Conservation (phyloP, 176 grass and related monocot species). For the Rhynchospora breviuscula region DNA sequence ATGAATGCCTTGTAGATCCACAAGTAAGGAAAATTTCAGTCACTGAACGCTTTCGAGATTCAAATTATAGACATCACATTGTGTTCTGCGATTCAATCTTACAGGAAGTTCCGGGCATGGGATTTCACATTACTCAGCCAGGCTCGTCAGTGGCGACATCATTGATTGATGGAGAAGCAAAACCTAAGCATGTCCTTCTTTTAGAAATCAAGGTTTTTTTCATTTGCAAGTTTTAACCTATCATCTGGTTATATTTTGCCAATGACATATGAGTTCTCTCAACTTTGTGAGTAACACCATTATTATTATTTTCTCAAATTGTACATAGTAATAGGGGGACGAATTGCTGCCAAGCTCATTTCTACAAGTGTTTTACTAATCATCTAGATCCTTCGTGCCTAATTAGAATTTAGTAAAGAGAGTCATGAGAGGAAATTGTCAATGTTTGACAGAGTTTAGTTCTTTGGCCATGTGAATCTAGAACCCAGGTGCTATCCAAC, state of each 20-base stretch:
- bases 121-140: slow-evolving; percentile 85
- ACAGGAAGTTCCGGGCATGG: slow-evolving; percentile 67
- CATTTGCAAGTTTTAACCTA: neutral
- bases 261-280: neutral
- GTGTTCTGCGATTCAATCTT: neutral
- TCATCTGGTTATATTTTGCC: neutral
- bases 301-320: neutral
- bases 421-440: neutral
- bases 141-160: slow-evolving; percentile 83
- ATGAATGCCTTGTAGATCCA: slow-evolving; percentile 73
- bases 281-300: neutral
- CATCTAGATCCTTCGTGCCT: neutral
- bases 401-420: neutral
- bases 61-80: neutral
- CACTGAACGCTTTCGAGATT: neutral
- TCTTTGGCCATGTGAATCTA: slow-evolving; percentile 3
- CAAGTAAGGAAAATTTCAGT: slow-evolving; percentile 42
- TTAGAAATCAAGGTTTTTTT: slow-evolving; percentile 70
- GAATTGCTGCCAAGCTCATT: slow-evolving; percentile 8
- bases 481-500: neutral
- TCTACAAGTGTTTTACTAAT: neutral
- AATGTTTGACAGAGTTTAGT: neutral
- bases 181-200: slow-evolving; percentile 67
- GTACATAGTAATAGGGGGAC: neutral
- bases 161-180: slow-evolving; percentile 59